These are phyloP conservation scores for Chrysanthemum seticuspe DNA, from an alignment of 129 eudicot genomes.

Conservation along the genomic window DNA sequence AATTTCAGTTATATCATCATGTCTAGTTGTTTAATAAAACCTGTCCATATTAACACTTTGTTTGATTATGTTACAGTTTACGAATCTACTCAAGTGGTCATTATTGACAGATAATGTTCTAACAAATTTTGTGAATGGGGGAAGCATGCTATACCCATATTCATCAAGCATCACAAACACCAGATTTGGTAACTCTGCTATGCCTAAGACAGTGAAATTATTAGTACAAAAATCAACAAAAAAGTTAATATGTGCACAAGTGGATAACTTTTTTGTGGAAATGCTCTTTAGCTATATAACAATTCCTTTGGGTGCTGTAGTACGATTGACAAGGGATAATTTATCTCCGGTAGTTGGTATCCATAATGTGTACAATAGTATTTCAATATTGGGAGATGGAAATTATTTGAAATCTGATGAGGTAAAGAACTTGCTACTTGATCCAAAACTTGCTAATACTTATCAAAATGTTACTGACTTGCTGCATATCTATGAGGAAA, in stretches of 20 bases:
- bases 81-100: constrained; percentile 32
- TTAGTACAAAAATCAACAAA: constrained; percentile 37
- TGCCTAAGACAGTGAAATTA: constrained; percentile 23
- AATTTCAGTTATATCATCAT: too few species aligned
- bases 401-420: constrained; percentile 31
- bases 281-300: constrained; percentile 38
- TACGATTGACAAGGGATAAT: neutral
- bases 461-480: too few species aligned
- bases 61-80: constrained; percentile 24
- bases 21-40: too few species aligned
- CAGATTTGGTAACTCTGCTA: neutral
- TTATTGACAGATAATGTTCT: constrained; percentile 26
- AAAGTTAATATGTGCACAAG: constrained; percentile 39
- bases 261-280: constrained; percentile 36
- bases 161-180: neutral
- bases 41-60: neutral
- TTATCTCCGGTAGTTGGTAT: constrained; percentile 4
- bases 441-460: too few species aligned
- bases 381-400: constrained; percentile 10
- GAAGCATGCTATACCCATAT: constrained; percentile 2
- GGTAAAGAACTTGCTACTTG: too few species aligned
- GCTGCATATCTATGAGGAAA: too few species aligned
- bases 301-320: constrained; percentile 31
- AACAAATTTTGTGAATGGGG: constrained; percentile 23
- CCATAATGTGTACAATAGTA: constrained; percentile 22